Percentiles rank a stretch among this genome's conserved stretches.
Evolutionary conservation across 2,329 filamentous ascomycete genomes (phyloP).

Genomic region (Colletotrichum sp.): DNA sequence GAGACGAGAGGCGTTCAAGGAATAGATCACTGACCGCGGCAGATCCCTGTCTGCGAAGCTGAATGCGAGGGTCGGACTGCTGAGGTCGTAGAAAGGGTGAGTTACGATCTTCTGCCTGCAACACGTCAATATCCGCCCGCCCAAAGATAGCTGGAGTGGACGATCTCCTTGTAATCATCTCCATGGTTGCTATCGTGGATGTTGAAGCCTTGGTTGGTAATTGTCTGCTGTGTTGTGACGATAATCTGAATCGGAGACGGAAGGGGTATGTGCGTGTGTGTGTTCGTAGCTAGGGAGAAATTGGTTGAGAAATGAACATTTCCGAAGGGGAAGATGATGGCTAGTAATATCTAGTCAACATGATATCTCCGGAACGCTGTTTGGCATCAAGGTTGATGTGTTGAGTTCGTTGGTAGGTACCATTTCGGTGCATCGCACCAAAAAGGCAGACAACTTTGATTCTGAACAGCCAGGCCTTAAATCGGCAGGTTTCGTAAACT

Average conservation of each 20-base stretch:
- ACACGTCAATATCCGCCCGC: background rate
- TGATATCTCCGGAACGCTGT: background rate
- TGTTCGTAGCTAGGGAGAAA: background rate
- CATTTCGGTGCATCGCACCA: background rate
- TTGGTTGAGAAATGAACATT: background rate
- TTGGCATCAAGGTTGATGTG: background rate
- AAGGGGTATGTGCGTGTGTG: background rate
- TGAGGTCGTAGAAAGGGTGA: background rate
- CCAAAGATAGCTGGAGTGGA: background rate
- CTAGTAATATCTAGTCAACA: rapidly evolving
- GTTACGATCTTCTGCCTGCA: background rate
- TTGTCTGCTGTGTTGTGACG: background rate
- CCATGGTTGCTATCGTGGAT: background rate
- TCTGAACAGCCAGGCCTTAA: too few species aligned
- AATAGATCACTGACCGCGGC: background rate
- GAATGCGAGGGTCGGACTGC: background rate
- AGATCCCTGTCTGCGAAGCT: background rate
- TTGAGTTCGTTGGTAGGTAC: background rate
- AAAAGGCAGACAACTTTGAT: background rate
- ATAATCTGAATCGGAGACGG: rapidly evolving
- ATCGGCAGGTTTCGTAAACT: too few species aligned
- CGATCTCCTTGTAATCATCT: background rate
- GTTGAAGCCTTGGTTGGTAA: background rate
- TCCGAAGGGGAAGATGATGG: background rate
- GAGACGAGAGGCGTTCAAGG: background rate